Base-by-base conservation (phyloP, 352 stramenopile genomes). In the Globisporangium middletonii region DNA sequence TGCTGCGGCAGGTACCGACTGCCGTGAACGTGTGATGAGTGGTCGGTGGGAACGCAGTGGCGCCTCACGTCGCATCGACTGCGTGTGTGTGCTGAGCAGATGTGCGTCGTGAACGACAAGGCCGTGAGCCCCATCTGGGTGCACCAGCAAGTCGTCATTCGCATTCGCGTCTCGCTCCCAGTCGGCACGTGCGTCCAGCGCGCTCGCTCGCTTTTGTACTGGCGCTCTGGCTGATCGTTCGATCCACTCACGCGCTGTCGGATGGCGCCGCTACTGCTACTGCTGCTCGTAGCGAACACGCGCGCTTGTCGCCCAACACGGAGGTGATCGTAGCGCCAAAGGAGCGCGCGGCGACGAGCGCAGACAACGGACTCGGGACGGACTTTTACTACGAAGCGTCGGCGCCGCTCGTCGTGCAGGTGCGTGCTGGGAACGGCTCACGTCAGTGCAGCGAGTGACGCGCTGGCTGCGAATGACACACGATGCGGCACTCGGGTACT, bases 61-160 rank as follows among this genome's bases (percentile, higher is more conserved):
- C 27, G 16, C 27, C 33, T n/a, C n/a, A n/a, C 27, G 53, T 2
- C 23, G 23, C 0, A 23, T 23, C 23, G 23, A 23, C 23, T 23
- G 23, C 23, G 23, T 23, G 23, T 50, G 19, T 53, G 26, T 57
- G 35, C 33, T 23, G 16, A 6, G 35, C 60, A 92, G 82, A 91
- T 91, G 54, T 94, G 83, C 51, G 86, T 95, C 27, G 82, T 94
- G 13, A 94, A 94, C 64, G 73, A 93, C 59, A 87, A 87, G 55
- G 86, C 91, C 72, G 72, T 92, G 56, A 88, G 72, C 53, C 84
- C 88, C 4, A 89, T 92, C 55, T 89, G 79, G 74, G 72, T 93
- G 52, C 86, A 91, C 42, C 73, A 89, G 49, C 84, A 88, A 63
- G 78, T 82, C 18, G 65, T 93, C 26, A 88, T 93, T 53, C 81